Conservation (phyloP, 2,329 filamentous ascomycete genomes). For the Fonsecaea erecta region DNA sequence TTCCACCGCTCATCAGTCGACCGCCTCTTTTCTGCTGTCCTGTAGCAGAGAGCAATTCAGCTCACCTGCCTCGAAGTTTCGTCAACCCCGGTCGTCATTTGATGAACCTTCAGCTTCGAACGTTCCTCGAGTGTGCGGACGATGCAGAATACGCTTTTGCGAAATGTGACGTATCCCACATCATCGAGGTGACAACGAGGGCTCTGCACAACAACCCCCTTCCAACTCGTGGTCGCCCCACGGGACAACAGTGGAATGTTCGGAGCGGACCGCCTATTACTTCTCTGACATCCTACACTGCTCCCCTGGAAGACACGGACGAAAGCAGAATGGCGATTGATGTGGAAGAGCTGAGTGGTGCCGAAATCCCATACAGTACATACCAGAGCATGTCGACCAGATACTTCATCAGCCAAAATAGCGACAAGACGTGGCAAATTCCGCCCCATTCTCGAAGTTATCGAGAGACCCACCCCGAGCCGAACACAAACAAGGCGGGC, state of each 20-base stretch:
- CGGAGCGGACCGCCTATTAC: background rate
- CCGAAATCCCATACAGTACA: constrained; percentile 27
- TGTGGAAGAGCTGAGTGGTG: constrained; percentile 7
- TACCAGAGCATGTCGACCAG: constrained; percentile 31
- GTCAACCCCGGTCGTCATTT: constrained; percentile 33
- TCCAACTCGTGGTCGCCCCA: background rate
- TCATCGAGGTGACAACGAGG: constrained; percentile 32
- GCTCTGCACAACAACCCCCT: constrained; percentile 14
- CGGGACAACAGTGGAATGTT: constrained; percentile 30
- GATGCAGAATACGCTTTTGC: constrained; percentile 21
- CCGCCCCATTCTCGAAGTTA: constrained; percentile 32
- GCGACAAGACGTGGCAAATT: constrained; percentile 28
- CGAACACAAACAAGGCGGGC: constrained; percentile 14
- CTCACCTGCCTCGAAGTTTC: constrained; percentile 30
- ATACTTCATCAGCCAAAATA: constrained; percentile 30
- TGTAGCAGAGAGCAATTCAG: constrained; percentile 25
- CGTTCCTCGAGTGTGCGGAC: constrained; percentile 33
- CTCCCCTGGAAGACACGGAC: constrained; percentile 26
- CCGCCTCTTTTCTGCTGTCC: constrained; percentile 31
- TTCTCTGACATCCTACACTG: constrained; percentile 17
- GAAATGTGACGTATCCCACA: constrained; percentile 32
- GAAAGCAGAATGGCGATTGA: constrained; percentile 18
- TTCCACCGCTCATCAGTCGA: constrained; percentile 23
- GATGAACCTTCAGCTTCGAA: constrained; percentile 31
- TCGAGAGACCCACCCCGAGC: constrained; percentile 25